These are phyloP conservation scores for Aspergillus hortae DNA, from an alignment of 2,329 filamentous ascomycete genomes.

Conservation along the genomic window DNA sequence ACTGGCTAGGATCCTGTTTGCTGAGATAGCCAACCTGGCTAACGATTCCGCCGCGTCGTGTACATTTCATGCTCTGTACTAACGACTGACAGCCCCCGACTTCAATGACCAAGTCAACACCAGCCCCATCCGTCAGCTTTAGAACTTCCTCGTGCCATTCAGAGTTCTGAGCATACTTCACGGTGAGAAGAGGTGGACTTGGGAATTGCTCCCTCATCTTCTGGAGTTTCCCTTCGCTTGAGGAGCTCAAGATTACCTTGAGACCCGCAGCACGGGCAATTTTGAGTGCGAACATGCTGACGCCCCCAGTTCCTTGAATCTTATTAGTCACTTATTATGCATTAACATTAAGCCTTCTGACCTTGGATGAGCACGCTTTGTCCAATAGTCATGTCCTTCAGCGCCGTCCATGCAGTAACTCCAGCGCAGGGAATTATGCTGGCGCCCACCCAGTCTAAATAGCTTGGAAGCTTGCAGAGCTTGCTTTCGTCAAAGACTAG, in stretches of 20 bases:
- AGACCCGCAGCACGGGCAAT: conserved; percentile 30
- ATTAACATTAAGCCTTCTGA: not conserved
- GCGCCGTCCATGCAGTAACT: conserved; percentile 44
- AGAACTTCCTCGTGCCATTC: conserved; percentile 35
- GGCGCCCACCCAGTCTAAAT: conserved; percentile 37
- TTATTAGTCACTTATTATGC: not conserved
- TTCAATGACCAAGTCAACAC: conserved; percentile 39
- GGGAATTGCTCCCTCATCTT: conserved; percentile 23
- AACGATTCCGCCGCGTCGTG: conserved; percentile 40
- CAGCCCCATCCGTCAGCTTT: conserved; percentile 26
- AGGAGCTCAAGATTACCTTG: conserved; percentile 37
- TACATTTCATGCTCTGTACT: conserved; percentile 39
- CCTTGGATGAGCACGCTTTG: conserved; percentile 46
- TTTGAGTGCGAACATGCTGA: conserved; percentile 34
- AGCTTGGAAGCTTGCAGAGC: conserved; percentile 33
- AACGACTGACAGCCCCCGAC: conserved; percentile 39
- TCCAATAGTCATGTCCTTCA: conserved; percentile 39
- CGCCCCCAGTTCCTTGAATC: conserved; percentile 34
- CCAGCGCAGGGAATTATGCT: conserved; percentile 44
- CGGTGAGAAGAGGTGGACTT: conserved; percentile 19
- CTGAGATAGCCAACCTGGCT: conserved; percentile 45
- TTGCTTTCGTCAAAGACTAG: conserved; percentile 41
- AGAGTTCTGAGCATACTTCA: conserved; percentile 30
- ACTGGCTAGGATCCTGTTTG: conserved; percentile 23
- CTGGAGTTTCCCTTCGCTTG: conserved; percentile 32